Evolutionary conservation across 2,329 filamentous ascomycete species (phyloP).

Genomic region (Phyllosticta citribraziliensis): DNA sequence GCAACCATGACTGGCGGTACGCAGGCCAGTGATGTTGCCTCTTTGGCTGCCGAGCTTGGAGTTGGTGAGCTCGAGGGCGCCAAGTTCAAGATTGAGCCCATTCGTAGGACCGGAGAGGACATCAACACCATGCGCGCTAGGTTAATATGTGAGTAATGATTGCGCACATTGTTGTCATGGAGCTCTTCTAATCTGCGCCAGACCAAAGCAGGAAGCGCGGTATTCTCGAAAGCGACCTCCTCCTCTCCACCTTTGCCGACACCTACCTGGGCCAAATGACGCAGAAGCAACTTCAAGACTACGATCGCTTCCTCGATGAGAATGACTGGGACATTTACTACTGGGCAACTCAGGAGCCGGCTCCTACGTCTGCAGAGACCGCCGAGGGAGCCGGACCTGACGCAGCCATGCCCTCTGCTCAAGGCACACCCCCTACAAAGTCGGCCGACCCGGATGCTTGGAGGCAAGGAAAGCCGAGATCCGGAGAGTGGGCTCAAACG

Average conservation of each 20-base stretch:
- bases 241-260: conserved; percentile 91
- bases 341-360: conserved; percentile 85
- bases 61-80: conserved; percentile 80
- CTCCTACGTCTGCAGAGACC: conserved; percentile 47
- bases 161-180: conserved; percentile 9
- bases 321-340: conserved; percentile 99
- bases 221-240: conserved; percentile 88
- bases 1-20: conserved; percentile 56
- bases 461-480: conserved; percentile 15
- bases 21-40: conserved; percentile 39
- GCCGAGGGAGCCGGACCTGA: conserved; percentile 43
- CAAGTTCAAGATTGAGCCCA: conserved; percentile 80
- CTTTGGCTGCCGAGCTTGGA: conserved; percentile 52
- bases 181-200: conserved; percentile 28
- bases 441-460: conserved; percentile 36
- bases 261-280: conserved; percentile 67
- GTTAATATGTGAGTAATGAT: conserved; percentile 52
- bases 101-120: conserved; percentile 76
- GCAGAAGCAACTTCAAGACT: conserved; percentile 63
- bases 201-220: conserved; percentile 96
- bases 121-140: conserved; percentile 77
- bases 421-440: conserved; percentile 34
- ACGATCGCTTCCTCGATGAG: conserved; percentile 90
- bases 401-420: conserved; percentile 33
- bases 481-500: conserved; percentile 93